A percentile compares a stretch with the other conserved stretches of the same genome.
These are phyloP conservation scores for Umbilicaria muhlenbergii DNA, from an alignment of 495 filamentous ascomycete species.

Conservation along the genomic window DNA sequence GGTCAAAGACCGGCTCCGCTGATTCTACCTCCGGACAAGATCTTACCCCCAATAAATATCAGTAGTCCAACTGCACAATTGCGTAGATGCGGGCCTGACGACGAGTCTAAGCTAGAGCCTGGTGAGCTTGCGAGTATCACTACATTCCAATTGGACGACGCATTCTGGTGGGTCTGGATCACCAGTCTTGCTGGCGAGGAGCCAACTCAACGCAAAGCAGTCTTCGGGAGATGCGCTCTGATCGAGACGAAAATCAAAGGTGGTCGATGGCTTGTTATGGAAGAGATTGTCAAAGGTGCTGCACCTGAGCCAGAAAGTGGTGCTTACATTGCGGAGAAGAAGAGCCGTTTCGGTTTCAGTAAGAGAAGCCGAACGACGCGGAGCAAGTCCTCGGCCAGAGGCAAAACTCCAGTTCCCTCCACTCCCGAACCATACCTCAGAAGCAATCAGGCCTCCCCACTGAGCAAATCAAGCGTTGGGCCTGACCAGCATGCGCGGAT, in stretches of 20 bases:
- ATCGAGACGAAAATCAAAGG: constrained; percentile 72
- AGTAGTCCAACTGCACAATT: constrained; percentile 80
- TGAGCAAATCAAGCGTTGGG: constrained; percentile 78
- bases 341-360: constrained; percentile 72
- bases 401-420: constrained; percentile 17
- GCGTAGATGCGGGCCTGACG: constrained; percentile 51
- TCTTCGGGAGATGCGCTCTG: constrained; percentile 86
- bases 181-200: constrained; percentile 88
- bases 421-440: constrained; percentile 37
- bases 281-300: constrained; percentile 92
- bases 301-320: constrained; percentile 71
- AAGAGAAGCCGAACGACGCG: constrained; percentile 48
- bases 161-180: constrained; percentile 99
- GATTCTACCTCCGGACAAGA: constrained; percentile 78
- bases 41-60: constrained; percentile 70
- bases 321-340: constrained; percentile 88
- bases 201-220: constrained; percentile 65
- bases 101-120: constrained; percentile 57
- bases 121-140: constrained; percentile 89
- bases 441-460: constrained; percentile 26
- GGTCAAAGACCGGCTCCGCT: constrained; percentile 38
- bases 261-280: constrained; percentile 82
- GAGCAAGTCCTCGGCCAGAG: constrained; percentile 50
- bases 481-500: constrained; percentile 88
- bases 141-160: constrained; percentile 75